Evolutionary conservation across 2,329 filamentous ascomycete species (phyloP).

Genomic region (Escovopsis weberi): DNA sequence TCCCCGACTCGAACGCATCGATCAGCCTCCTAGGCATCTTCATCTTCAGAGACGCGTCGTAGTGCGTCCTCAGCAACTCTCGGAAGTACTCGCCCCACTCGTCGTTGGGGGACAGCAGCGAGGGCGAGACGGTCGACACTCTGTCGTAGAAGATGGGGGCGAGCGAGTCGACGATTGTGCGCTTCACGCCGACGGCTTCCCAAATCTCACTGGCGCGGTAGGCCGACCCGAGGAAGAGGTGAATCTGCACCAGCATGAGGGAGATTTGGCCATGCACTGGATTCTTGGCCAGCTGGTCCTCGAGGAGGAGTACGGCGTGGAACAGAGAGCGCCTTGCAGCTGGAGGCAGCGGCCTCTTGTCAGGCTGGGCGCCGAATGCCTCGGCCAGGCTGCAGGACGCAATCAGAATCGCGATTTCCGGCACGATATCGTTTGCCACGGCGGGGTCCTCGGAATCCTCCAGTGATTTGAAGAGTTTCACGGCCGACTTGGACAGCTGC

Average conservation of each 20-base stretch:
- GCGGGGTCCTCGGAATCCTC: neutral
- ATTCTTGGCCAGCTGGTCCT: slow-evolving; percentile 30
- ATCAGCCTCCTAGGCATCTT: slow-evolving; percentile 27
- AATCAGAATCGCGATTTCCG: slow-evolving; percentile 21
- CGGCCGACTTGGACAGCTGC: slow-evolving; percentile 9
- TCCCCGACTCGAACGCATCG: slow-evolving; percentile 34
- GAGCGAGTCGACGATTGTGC: slow-evolving; percentile 42
- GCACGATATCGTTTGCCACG: slow-evolving; percentile 9
- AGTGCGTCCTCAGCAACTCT: slow-evolving; percentile 31
- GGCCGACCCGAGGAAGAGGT: slow-evolving; percentile 35
- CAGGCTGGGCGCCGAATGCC: slow-evolving; percentile 10
- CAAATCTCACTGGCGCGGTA: slow-evolving; percentile 33
- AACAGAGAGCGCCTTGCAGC: slow-evolving; percentile 22
- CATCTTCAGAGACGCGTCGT: slow-evolving; percentile 29
- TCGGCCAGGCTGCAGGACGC: slow-evolving; percentile 20
- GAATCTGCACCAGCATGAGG: slow-evolving; percentile 36
- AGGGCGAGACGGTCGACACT: slow-evolving; percentile 35
- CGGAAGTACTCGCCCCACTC: slow-evolving; percentile 21
- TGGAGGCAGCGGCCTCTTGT: neutral
- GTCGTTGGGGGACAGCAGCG: slow-evolving; percentile 19
- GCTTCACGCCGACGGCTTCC: slow-evolving; percentile 38
- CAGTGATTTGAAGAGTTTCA: slow-evolving; percentile 9
- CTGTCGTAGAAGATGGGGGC: slow-evolving; percentile 41
- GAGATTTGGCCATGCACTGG: slow-evolving; percentile 32
- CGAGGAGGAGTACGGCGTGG: slow-evolving; percentile 34